Conservation (phyloP, 1,284 basidiomycete genomes). For the Pholiota adiposa region DNA sequence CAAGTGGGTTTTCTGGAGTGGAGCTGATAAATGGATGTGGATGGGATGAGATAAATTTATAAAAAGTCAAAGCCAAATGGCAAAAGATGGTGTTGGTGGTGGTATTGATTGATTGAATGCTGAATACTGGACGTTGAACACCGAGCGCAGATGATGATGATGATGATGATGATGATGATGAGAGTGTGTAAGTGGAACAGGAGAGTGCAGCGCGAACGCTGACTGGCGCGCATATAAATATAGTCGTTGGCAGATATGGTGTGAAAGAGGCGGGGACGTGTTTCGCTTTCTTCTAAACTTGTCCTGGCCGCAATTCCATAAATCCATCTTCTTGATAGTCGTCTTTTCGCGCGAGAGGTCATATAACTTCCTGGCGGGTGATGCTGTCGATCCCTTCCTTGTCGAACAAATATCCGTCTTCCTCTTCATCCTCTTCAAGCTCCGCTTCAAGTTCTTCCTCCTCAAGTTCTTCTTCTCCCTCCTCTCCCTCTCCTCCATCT, state of each 20-base stretch:
- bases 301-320: no score
- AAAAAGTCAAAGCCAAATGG: background rate
- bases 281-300: no score
- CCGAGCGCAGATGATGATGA: background rate
- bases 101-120: background rate
- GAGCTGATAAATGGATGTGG: background rate
- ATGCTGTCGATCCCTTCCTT: slow-evolving; percentile 15
- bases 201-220: background rate
- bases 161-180: background rate
- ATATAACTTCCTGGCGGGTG: slow-evolving; percentile 11
- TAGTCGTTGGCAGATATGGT: background rate
- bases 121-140: background rate
- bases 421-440: no score
- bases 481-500: slow-evolving; percentile 16
- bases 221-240: no score
- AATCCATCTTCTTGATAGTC: background rate
- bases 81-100: background rate
- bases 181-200: background rate
- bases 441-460: no score
- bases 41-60: background rate
- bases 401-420: slow-evolving; percentile 7
- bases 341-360: background rate
- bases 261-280: no score
- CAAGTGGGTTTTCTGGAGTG: background rate
- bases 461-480: slow-evolving; percentile 13